Evolutionary conservation across 169 alveolate species (phyloP).

Genomic region (Plasmodium inui): DNA sequence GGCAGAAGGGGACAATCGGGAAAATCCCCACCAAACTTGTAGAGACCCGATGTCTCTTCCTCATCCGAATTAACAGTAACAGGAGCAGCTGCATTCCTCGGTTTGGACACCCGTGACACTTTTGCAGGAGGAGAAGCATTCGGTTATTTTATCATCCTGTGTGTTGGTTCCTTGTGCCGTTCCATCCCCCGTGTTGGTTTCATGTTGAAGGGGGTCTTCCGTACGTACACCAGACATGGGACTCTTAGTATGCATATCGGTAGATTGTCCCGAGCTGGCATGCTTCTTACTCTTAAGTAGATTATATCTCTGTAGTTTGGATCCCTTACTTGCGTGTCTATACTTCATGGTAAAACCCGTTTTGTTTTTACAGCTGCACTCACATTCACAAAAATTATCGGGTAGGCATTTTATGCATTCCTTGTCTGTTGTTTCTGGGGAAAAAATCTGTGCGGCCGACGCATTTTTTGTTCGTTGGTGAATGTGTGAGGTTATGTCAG

Average conservation of each 20-base stretch:
- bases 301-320: background rate
- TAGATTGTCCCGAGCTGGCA: conserved; percentile 23
- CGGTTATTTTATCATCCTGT: conserved; percentile 12
- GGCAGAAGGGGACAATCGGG: background rate
- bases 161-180: conserved; percentile 4
- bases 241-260: background rate
- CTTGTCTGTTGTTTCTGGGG: conserved; percentile 33
- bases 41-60: background rate
- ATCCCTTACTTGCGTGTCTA: conserved; percentile 54
- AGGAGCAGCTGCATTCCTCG: conserved; percentile 71
- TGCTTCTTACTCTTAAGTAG: background rate
- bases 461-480: background rate
- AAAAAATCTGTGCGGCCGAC: conserved; percentile 51
- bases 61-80: conserved; percentile 50
- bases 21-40: background rate
- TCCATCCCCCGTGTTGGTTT: conserved; percentile 6
- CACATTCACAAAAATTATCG: conserved; percentile 72
- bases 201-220: background rate
- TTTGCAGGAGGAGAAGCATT: conserved; percentile 66
- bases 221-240: background rate
- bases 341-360: conserved; percentile 74
- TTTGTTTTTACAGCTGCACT: conserved; percentile 65
- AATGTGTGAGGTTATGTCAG: background rate
- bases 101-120: conserved; percentile 72
- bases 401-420: conserved; percentile 69